Base-by-base conservation (phyloP, 129 eudicot species). In the Gnaphalium uliginosum region DNA sequence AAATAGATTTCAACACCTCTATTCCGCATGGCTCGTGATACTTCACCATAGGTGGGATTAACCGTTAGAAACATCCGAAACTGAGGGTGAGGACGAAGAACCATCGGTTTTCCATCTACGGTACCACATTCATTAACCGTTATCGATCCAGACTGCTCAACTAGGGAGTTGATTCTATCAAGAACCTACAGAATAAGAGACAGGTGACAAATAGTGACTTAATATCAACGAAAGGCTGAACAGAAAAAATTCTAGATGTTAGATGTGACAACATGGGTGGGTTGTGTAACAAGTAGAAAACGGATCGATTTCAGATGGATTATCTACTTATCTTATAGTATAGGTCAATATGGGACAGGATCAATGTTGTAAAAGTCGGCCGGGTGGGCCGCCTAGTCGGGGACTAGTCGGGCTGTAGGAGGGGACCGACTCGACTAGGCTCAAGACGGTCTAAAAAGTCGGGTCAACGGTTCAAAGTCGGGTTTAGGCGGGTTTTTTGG, bases 11-110 rank as follows among this genome's bases (percentile, higher is more conserved):
- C 99, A 54, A 91, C 93, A 69, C 97, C 99, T 86, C 99, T 84
- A 51, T 95, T 95, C 68, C 99, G 73, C 99, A 95, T 95, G 63
- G 99, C 99, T 39, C 99, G 86, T 57, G 99, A 95, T 39, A 95
- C 92, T 76, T 91, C 99, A 70, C 99, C 99, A 81, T 84, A 82
- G 61, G 79, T 74, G 27, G 99, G 97, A 76, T 95, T 88, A 51
- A 95, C 94, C 0, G 99, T 95, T 50, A 95, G 96, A 53, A 95
- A 95, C 97, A 95, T 84, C 32, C 97, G 84, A 57, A 95, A 95
- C 17, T 85, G 76, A 61, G 97, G 87, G 80, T 95, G 99, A 58
- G 99, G 99, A 72, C 67, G 86, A 14, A 95, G 85, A 43, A 87
- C 85, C 79, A 95, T 81, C 1, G 99, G 96, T 69, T 81, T 86